Conservation (phyloP, 176 grass and related monocot species). For the Oryza glumipatula region DNA sequence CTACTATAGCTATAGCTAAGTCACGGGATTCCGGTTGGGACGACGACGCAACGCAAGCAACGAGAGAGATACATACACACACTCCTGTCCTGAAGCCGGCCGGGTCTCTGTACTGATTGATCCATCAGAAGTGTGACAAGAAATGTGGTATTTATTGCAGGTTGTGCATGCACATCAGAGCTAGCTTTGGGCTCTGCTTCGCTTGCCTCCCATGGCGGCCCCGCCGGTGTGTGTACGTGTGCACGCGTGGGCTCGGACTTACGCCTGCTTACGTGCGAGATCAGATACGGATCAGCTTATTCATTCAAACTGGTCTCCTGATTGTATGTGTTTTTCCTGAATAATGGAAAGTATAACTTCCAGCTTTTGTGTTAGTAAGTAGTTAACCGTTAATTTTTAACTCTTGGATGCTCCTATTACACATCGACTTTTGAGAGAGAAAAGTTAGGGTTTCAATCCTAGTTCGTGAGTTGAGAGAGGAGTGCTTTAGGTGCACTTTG, state of each 20-base stretch:
- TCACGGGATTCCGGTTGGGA: conserved; percentile 53
- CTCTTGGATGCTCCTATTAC: too few relatives aligned
- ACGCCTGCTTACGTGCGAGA: not conserved
- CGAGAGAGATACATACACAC: not conserved
- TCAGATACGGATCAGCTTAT: not conserved
- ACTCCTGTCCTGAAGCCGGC: not conserved
- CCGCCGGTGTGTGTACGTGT: conserved; percentile 19
- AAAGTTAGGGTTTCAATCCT: too few relatives aligned
- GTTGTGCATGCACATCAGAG: conserved; percentile 1
- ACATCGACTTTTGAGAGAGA: too few relatives aligned
- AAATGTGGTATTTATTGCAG: not conserved
- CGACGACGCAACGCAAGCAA: not conserved
- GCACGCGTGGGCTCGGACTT: not conserved
- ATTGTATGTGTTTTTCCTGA: not conserved
- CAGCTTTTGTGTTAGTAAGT: not conserved
- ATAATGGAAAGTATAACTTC: not conserved
- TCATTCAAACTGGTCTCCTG: not conserved
- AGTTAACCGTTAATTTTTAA: too few relatives aligned
- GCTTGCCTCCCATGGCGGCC: not conserved
- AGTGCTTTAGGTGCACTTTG: too few relatives aligned
- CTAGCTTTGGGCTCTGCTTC: not conserved
- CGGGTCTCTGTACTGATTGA: conserved; percentile 1
- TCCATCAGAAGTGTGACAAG: not conserved
- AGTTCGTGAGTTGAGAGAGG: too few relatives aligned
- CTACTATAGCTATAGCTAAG: conserved; percentile 16